Evolutionary conservation across 768 basidiomycete species (phyloP).

Genomic region (Guyanaporus albipodus): DNA sequence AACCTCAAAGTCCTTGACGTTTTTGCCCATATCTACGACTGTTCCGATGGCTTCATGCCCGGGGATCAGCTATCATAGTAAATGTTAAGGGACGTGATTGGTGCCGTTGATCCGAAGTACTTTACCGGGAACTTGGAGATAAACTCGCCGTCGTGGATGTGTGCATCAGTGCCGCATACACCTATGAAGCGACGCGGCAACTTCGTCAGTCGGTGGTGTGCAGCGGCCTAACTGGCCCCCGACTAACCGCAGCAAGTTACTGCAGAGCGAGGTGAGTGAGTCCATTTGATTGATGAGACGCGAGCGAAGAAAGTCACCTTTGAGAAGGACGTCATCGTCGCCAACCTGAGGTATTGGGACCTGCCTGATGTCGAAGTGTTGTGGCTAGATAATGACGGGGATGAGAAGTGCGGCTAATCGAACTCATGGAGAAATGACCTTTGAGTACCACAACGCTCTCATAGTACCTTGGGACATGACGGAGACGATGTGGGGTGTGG

Average conservation of each 20-base stretch:
- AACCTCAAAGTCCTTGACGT: conserved; percentile 68
- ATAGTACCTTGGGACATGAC: conserved; percentile 60
- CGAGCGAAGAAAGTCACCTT: conserved; percentile 41
- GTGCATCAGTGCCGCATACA: conserved; percentile 60
- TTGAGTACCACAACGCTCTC: conserved; percentile 72
- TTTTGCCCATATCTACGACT: conserved; percentile 71
- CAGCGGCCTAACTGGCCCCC: neutral
- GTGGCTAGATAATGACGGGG: conserved; percentile 42
- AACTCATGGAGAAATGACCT: conserved; percentile 36
- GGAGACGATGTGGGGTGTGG: neutral
- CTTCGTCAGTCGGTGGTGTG: neutral
- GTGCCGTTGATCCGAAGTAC: conserved; percentile 15
- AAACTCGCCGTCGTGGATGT: conserved; percentile 63
- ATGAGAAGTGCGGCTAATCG: conserved; percentile 8
- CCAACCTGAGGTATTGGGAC: conserved; percentile 64
- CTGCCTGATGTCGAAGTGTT: conserved; percentile 60
- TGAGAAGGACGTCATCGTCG: conserved; percentile 71
- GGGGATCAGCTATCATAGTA: conserved; percentile 53
- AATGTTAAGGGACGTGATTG: conserved; percentile 15
- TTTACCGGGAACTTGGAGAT: conserved; percentile 55
- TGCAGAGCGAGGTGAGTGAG: conserved; percentile 14
- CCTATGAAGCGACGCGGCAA: conserved; percentile 29
- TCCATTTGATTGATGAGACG: neutral
- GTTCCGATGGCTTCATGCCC: conserved; percentile 74
- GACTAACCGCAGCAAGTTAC: conserved; percentile 43